Evolutionary conservation across 129 eudicot species (phyloP).

Genomic region (Arctium minus): DNA sequence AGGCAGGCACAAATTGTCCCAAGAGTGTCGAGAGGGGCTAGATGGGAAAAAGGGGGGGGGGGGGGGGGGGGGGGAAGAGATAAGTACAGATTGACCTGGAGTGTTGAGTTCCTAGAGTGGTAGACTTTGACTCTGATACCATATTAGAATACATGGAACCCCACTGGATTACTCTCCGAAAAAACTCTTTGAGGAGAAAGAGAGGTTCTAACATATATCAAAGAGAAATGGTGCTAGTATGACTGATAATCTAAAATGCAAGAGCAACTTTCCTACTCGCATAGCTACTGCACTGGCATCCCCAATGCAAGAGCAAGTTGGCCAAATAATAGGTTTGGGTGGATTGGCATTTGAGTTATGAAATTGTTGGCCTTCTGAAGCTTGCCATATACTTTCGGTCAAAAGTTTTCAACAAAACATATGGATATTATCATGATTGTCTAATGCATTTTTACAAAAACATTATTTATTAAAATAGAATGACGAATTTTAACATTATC

Average conservation of each 20-base stretch:
- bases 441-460: no score
- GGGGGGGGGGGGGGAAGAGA: no score
- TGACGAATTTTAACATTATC: no score
- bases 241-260: conserved; percentile 6
- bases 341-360: conserved; percentile 30
- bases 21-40: background rate
- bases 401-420: no score
- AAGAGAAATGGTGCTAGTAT: background rate
- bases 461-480: no score
- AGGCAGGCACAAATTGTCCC: background rate
- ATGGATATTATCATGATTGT: no score
- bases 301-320: conserved; percentile 1
- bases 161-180: no score
- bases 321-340: conserved; percentile 34
- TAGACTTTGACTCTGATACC: background rate
- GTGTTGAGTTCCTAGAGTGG: background rate
- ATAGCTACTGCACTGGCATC: no score
- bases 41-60: background rate
- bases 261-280: conserved; percentile 44
- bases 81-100: background rate
- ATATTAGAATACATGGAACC: no score
- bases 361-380: conserved; percentile 22
- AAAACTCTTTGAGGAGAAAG: no score
- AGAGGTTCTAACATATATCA: no score
- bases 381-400: conserved; percentile 1